Base-by-base conservation (phyloP, 257 asterid species). In the Ocimum tenuiflorum region DNA sequence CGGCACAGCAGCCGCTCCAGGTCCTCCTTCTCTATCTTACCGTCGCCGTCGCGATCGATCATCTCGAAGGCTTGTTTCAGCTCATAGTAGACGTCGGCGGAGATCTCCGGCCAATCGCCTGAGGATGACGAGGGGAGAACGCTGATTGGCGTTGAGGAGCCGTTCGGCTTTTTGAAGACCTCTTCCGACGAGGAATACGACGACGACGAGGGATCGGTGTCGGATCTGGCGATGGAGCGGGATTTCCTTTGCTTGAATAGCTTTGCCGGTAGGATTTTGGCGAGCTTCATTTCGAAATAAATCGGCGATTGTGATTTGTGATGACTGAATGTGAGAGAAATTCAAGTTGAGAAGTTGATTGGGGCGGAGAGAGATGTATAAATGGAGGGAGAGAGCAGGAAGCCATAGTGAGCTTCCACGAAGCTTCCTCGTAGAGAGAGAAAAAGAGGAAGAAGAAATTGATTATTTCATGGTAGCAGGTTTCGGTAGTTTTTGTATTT, bases 381-480 rank as follows among this genome's bases (percentile, higher is more conserved):
- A 78, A 80, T 74, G 65, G 73, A n/a, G 9, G 78, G 49, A 60
- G 80, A 47, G 60, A 13, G 8, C 6, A 52, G 72, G 72, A 62
- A 23, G 69, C 70, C 81, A 77, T 69, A 72, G 82, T 78, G 78
- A 86, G 77, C 79, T 88, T 86, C 91, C 70, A 52, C 41, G 96
- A 86, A 88, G 76, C 38, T 88, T 86, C 96, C 10, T 79, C 13
- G 53, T 63, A 12, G 74, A 71, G 85, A 78, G 77, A 61, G 41
- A 18, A 43, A 31, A 55, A 73, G 42, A 11, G 47, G 22, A 19
- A 5, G 45, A 29, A n/a, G n/a, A n/a, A n/a, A n/a, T n/a, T n/a
- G n/a, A n/a, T n/a, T n/a, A n/a, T n/a, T n/a, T n/a, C n/a, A n/a
- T n/a, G n/a, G n/a, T n/a, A n/a, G n/a, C n/a, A n/a, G n/a, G n/a